Evolutionary conservation across 2,329 filamentous ascomycete species (phyloP).

Genomic region (Venturia effusa): DNA sequence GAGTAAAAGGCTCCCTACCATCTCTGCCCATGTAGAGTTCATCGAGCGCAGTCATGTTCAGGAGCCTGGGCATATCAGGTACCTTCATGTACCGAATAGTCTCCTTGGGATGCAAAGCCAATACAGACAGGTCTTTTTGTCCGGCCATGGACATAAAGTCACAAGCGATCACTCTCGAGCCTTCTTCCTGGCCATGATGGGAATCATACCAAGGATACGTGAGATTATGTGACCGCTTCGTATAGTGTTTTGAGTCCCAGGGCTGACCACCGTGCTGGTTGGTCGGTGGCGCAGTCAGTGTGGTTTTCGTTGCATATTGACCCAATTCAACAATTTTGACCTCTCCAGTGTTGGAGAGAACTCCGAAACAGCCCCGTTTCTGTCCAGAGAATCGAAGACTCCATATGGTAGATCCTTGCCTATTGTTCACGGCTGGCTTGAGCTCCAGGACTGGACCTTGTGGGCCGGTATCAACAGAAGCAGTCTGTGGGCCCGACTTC

Average conservation of each 20-base stretch:
- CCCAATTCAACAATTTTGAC: constrained; percentile 46
- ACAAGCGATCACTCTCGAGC: constrained; percentile 45
- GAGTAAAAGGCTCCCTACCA: not conserved
- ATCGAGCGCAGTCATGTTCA: constrained; percentile 32
- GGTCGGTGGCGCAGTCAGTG: constrained; percentile 6
- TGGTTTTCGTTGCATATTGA: constrained; percentile 28
- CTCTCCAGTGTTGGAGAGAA: constrained; percentile 48
- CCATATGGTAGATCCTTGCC: constrained; percentile 44
- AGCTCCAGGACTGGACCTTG: constrained; percentile 46
- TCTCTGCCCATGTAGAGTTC: constrained; percentile 22
- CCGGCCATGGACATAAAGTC: constrained; percentile 43
- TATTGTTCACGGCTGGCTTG: constrained; percentile 40
- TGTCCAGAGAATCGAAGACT: constrained; percentile 50
- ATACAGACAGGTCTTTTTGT: constrained; percentile 37
- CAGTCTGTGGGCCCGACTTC: constrained; percentile 20
- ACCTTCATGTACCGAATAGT: constrained; percentile 39
- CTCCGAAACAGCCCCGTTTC: constrained; percentile 45
- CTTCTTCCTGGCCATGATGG: constrained; percentile 32
- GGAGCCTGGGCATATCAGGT: constrained; percentile 30
- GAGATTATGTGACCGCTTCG: constrained; percentile 31
- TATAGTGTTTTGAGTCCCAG: constrained; percentile 35
- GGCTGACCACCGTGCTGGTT: constrained; percentile 20
- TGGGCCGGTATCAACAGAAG: constrained; percentile 43
- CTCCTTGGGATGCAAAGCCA: constrained; percentile 43
- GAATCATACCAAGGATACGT: constrained; percentile 36